Conservation (phyloP, 768 basidiomycete genomes). For the Phylloporus scabripes region DNA sequence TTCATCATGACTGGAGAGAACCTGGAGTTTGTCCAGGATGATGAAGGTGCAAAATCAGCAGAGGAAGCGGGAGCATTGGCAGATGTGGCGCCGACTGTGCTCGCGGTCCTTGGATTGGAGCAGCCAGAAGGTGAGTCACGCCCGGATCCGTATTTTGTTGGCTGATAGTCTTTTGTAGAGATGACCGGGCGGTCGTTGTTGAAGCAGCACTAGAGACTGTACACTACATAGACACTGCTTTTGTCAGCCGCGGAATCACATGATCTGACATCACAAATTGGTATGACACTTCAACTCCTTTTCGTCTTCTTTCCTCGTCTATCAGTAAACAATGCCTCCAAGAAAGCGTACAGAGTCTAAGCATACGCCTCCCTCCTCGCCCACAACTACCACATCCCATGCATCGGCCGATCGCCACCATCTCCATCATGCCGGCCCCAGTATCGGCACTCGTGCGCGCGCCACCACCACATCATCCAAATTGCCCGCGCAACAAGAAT, state of each 20-base stretch:
- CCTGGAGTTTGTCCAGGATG: constrained; percentile 49
- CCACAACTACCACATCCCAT: constrained; percentile 8
- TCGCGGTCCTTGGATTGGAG: constrained; percentile 69
- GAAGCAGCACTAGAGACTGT: constrained; percentile 18
- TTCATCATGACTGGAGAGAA: constrained; percentile 79
- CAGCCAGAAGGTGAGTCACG: constrained; percentile 57
- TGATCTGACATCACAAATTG: constrained; percentile 16
- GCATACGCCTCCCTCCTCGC: constrained; percentile 1
- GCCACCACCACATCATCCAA: constrained; percentile 1
- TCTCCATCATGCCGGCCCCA: constrained; percentile 18
- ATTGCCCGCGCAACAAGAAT: not conserved
- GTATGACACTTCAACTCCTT: not conserved
- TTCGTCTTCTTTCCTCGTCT: not conserved
- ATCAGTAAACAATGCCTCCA: constrained; percentile 9
- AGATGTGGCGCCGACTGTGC: constrained; percentile 86
- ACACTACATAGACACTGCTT: not conserved
- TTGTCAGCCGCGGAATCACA: constrained; percentile 3
- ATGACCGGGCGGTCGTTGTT: constrained; percentile 29
- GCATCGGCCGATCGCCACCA: constrained; percentile 9
- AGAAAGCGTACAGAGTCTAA: constrained; percentile 18
- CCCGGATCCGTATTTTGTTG: not conserved
- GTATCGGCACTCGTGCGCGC: constrained; percentile 4
- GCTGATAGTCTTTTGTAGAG: constrained; percentile 11
- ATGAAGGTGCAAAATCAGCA: constrained; percentile 39
- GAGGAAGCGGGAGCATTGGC: constrained; percentile 74